A percentile compares a stretch with the other conserved stretches of the same genome.
Evolutionary conservation across 257 asterid species (phyloP).

Genomic region (Scutellaria minor): DNA sequence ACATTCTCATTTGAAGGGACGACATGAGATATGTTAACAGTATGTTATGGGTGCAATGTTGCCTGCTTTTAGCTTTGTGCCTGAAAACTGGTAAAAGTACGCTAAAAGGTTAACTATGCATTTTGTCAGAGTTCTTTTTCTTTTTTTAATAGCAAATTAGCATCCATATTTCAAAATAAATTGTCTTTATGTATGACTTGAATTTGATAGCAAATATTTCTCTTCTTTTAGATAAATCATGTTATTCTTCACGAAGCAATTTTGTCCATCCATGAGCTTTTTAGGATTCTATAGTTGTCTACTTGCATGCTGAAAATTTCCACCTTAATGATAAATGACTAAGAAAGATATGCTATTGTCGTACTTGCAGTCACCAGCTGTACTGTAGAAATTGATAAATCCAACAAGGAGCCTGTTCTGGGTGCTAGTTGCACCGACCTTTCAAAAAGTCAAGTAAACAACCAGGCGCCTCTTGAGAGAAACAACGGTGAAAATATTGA

Average conservation of each 20-base stretch:
- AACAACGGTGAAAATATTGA: conserved; percentile 40
- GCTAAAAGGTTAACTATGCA: background rate
- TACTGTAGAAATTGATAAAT: conserved; percentile 45
- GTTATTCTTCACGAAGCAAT: conserved; percentile 21
- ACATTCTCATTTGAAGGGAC: conserved; percentile 17
- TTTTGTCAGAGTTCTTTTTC: background rate
- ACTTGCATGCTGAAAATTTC: conserved; percentile 13
- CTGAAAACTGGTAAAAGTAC: background rate
- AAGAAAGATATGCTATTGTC: conserved; percentile 20
- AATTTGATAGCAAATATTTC: background rate
- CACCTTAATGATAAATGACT: conserved; percentile 9
- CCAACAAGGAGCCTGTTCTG: conserved; percentile 40
- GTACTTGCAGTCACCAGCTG: conserved; percentile 52
- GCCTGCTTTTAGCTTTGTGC: background rate
- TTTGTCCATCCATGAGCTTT: conserved; percentile 19
- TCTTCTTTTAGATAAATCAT: background rate
- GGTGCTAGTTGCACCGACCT: conserved; percentile 40
- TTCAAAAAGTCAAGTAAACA: conserved; percentile 41
- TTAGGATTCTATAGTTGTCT: conserved; percentile 10
- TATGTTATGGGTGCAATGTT: background rate
- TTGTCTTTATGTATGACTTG: background rate
- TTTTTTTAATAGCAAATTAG: background rate
- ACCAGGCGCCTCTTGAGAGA: conserved; percentile 35
- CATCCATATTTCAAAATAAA: background rate
- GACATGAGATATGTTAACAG: background rate